Percentiles rank a stretch among this genome's conserved stretches.
Conservation (phyloP, 176 grass and related monocot species). For the Oryza rufipogon region DNA sequence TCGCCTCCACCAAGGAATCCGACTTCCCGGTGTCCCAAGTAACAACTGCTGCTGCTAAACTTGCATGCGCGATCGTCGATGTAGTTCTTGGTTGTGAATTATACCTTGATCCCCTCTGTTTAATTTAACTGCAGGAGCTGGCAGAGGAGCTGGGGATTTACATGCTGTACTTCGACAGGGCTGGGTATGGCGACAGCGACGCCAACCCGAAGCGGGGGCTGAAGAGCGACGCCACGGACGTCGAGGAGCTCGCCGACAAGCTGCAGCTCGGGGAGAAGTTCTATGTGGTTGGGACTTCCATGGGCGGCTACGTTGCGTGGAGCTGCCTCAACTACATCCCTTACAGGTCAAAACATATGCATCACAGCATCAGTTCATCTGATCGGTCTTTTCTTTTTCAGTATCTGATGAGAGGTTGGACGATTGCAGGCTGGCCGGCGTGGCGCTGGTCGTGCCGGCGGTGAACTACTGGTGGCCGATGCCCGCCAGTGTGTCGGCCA, state of each 20-base stretch:
- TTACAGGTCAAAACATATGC: conserved; percentile 40
- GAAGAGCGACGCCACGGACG: conserved; percentile 62
- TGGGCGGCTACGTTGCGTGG: conserved; percentile 66
- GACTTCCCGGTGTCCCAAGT: conserved; percentile 50
- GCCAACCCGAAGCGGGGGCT: conserved; percentile 56
- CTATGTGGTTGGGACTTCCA: conserved; percentile 60
- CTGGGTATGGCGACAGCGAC: conserved; percentile 75
- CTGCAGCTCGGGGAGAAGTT: conserved; percentile 63
- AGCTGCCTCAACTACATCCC: conserved; percentile 79
- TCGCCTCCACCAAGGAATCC: conserved; percentile 49
- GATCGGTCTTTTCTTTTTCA: background rate
- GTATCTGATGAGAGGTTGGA: background rate
- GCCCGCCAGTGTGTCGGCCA: conserved; percentile 37
- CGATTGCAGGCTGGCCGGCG: conserved; percentile 53
- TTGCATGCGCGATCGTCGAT: background rate
- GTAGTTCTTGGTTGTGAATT: background rate
- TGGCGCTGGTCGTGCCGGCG: conserved; percentile 52
- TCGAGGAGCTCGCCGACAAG: conserved; percentile 59
- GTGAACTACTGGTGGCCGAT: conserved; percentile 84
- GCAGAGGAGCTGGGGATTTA: conserved; percentile 59
- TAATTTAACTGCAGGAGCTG: conserved; percentile 42
- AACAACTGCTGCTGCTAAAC: background rate
- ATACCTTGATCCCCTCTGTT: background rate
- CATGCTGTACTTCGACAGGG: conserved; percentile 64
- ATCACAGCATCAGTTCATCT: background rate